Conservation (phyloP, 257 asterid genomes). For the Scutellaria baicalensis region DNA sequence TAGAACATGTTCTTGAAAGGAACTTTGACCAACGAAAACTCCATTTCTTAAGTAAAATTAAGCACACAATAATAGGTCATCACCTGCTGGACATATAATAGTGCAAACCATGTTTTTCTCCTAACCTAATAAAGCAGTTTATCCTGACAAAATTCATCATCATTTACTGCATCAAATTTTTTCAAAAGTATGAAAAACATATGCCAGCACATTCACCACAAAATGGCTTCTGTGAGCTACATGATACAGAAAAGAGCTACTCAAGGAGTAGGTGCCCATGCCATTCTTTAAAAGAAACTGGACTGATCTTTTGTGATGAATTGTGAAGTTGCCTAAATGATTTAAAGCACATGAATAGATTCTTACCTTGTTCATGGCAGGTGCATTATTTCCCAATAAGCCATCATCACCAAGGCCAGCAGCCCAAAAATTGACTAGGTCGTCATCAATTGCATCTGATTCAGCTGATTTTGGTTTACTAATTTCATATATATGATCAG, state of each 20-base stretch:
- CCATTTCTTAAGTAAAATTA: background rate
- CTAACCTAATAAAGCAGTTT: background rate
- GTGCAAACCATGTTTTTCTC: background rate
- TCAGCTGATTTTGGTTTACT: constrained; percentile 43
- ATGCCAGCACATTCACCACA: background rate
- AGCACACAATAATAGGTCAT: background rate
- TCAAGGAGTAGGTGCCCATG: background rate
- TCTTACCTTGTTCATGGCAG: constrained; percentile 81
- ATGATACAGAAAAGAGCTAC: background rate
- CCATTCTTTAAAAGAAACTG: background rate
- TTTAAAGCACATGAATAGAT: background rate
- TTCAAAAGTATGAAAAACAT: background rate
- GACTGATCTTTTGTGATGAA: background rate
- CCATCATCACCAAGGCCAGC: constrained; percentile 75
- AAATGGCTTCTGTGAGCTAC: background rate
- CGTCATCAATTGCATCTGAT: constrained; percentile 68
- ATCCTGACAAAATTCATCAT: background rate
- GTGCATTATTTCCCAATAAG: constrained; percentile 39
- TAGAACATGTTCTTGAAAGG: background rate
- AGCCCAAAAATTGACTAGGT: constrained; percentile 89
- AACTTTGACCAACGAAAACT: background rate
- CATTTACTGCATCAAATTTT: background rate
- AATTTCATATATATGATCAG: constrained; percentile 66
- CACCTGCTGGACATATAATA: background rate
- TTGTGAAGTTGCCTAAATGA: background rate